Base-by-base conservation (phyloP, 352 stramenopile genomes). In the Globisporangium perplexum region DNA sequence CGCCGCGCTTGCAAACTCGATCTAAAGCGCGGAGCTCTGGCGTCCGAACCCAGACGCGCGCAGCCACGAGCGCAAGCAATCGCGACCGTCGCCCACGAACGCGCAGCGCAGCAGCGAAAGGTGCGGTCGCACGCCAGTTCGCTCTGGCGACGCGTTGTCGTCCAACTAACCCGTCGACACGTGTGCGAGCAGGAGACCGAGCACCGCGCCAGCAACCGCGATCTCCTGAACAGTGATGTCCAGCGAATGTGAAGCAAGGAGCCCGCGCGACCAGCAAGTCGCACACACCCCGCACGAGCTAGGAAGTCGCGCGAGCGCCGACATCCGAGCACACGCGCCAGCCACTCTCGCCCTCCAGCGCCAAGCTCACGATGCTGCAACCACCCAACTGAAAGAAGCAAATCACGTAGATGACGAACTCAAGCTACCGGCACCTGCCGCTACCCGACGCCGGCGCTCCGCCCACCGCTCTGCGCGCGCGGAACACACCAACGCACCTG, bases 1-100 rank as follows among this genome's bases (percentile, higher is more conserved):
- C n/a, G 42, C 50, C 6, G 35, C 65, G 4, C 51, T 77, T 41
- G 42, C 36, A 24, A 53, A 22, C 45, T 69, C 36, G 49, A 47
- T 44, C n/a, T 46, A 46, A 39, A 36, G 8, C 24, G 11, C n/a
- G 17, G 38, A 51, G 24, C 45, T 23, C 4, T 23, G 23, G 23
- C 46, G 18, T 7, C 23, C 28, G 46, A 38, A 24, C 23, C 18
- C 43, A 41, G 24, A 42, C 20, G 4, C 5, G 8, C 39, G 12
- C 33, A 5, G 3, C 5, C 12, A 18, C 14, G 33, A 39, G 33
- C 3, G 14, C 33, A 17, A 12, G 1, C 30, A 1, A 39, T 18
- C 33, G 33, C 18, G 33, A 39, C 15, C 33, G 14, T 12, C 4
- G 12, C 4, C 14, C 2, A 39, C 12, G 4, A 18, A 39, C 14